Base-by-base conservation (phyloP, 179 eudicot genomes). In the Heliamphora pulchella region DNA sequence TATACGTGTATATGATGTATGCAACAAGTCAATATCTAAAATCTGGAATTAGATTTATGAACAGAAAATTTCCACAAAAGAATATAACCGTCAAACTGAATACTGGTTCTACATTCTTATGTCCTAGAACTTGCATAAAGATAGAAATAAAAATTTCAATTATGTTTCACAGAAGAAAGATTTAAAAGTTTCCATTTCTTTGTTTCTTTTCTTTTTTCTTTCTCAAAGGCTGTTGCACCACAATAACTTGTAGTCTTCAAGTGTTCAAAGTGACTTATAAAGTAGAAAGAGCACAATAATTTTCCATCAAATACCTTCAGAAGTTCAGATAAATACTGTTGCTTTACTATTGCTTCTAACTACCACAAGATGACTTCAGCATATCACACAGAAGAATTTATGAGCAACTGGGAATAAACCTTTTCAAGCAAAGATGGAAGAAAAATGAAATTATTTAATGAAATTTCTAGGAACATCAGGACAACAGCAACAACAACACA, bases 41-140 rank as follows among this genome's bases (percentile, higher is more conserved):
- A 76, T 70, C 55, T 10, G 15, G 67, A 62, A 8, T 44, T 62
- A 20, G 70, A 18, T 43, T 10, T 63, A 54, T 46, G 11, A 66
- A 65, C 74, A 51, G 51, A 43, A 74, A 18, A 70, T 54, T 13
- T n/a, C 48, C 18, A 57, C 31, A 51, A 31, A 81, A 15, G 43
- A 75, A 57, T 44, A 75, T 8, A 2, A 44, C 13, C 69, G 43
- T 75, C 64, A 54, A 43, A 20, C 65, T 55, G 75, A 74, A 57
- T 43, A 44, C 20, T 20, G 18, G 53, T 46, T 10, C 44, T 53
- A 31, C 8, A 9, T 50, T 63, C 39, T 59, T n/a, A 80, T 14
- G 82, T 71, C 6, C 15, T 17, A 72, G 31, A 71, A 71, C 61
- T 69, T 46, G 71, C 50, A 71, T 11, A 20, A 2, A 64, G 2